Evolutionary conservation across 202 grass and related monocot species (phyloP), one percentile per base, ranked within the genome.

Genomic region (Saccharum hybrid): DNA sequence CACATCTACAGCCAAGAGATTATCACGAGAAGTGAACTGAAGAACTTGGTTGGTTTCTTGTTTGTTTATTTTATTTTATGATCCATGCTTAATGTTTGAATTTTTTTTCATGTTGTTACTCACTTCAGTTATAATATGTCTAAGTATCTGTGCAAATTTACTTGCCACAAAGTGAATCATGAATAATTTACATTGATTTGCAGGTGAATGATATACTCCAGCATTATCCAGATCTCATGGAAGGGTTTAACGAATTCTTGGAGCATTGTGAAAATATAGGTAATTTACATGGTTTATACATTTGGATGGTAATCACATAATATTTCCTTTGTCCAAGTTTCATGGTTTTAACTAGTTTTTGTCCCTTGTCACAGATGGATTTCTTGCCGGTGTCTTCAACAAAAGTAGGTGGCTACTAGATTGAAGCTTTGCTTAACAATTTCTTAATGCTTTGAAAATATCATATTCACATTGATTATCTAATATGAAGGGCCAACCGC

Each of bases 171-270:
- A 7, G 46, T 74, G 63, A 83, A 81, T 81, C 61, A 16, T 63
- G 34, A 63, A 74, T 76, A 66, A 19, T 0, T 45, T 75, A 18
- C 63, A 76, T 43, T 89, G 41, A 31, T 82, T 82, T 88, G 59
- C 71, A 98, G 96, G 91, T 94, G 69, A 85, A 83, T 33, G 96
- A 88, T 79, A 93, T 98, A 86, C 91, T 98, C 66, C 91, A 83
- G 61, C 90, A 92, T 62, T 88, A 94, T 79, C 93, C 91, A 77
- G 96, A 98, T 94, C 96, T 98, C 82, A 83, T 94, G 91, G 91
- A 91, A 68, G 96, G 91, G 61, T 98, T 98, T 62, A 96, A 92
- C 75, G 87, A 98, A 84, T 93, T 98, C 84, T 87, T 98, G 65
- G 86, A 90, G 18, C 90, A 94, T 74, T 90, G 96, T 49, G 91